These are phyloP conservation scores for Corchorus capsularis DNA, from an alignment of 345 rosid genomes.

Conservation along the genomic window DNA sequence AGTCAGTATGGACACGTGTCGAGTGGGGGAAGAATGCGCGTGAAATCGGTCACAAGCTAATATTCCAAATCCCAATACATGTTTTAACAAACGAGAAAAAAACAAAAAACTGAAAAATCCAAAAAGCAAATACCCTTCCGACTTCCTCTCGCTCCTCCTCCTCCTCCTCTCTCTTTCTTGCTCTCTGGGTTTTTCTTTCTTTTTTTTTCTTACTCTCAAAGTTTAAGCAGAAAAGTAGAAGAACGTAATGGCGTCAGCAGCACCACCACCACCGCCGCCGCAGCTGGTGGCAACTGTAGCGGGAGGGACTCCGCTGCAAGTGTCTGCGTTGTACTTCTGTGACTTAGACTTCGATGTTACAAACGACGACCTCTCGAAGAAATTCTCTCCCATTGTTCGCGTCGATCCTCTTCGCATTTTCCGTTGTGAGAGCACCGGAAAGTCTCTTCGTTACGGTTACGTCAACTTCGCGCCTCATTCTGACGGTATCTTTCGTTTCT, in stretches of 20 bases:
- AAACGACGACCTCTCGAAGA: conserved; percentile 44
- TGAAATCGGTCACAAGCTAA: not conserved
- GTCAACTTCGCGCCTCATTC: conserved; percentile 54
- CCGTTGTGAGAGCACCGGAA: conserved; percentile 43
- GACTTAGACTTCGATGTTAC: conserved; percentile 60
- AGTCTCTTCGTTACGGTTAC: conserved; percentile 65
- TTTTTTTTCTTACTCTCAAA: not conserved
- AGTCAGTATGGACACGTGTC: not conserved
- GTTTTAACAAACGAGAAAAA: not conserved
- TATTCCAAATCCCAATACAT: not conserved
- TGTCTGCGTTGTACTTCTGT: conserved; percentile 69
- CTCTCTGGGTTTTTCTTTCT: too few relatives aligned
- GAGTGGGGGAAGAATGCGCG: not conserved
- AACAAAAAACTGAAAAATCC: too few relatives aligned
- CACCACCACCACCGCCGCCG: not conserved
- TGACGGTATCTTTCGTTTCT: conserved; percentile 37
- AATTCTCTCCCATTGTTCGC: conserved; percentile 41
- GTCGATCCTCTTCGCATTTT: conserved; percentile 55
- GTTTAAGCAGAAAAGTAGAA: not conserved
- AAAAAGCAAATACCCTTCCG: not conserved
- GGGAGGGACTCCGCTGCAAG: conserved; percentile 4
- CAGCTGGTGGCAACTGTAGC: not conserved
- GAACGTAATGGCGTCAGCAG: conserved; percentile 27
- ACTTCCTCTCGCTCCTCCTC: not conserved
- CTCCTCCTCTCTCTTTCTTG: not conserved